Conservation (phyloP, 2,329 filamentous ascomycete species). For the Akanthomyces uredinophilus region DNA sequence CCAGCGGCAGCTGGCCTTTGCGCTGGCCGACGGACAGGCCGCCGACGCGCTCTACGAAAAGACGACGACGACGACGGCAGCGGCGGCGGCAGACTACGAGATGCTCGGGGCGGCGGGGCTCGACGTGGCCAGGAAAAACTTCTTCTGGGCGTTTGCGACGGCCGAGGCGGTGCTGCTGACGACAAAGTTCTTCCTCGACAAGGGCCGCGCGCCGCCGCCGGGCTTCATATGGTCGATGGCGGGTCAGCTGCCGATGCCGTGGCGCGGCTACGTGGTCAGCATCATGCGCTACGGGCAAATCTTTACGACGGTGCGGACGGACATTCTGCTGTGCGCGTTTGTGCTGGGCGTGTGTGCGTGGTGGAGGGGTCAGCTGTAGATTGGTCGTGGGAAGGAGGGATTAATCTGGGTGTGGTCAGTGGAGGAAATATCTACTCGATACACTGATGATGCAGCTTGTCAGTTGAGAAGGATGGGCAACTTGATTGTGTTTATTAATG, state of each 20-base stretch:
- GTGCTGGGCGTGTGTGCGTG: constrained; percentile 59
- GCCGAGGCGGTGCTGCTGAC: constrained; percentile 69
- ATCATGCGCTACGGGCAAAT: constrained; percentile 64
- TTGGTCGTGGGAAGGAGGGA: constrained; percentile 1
- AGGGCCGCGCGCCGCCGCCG: constrained; percentile 48
- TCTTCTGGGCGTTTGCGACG: constrained; percentile 79
- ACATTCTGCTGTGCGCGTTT: constrained; percentile 73
- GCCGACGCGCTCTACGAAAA: constrained; percentile 7
- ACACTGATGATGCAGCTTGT: not conserved
- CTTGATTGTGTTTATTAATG: not conserved
- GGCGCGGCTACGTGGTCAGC: constrained; percentile 56
- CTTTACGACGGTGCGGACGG: constrained; percentile 63
- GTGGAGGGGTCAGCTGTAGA: constrained; percentile 26
- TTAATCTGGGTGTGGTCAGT: not conserved
- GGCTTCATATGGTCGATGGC: constrained; percentile 61
- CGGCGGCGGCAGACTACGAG: no score
- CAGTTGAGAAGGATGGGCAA: not conserved
- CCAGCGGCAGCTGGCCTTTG: constrained; percentile 46
- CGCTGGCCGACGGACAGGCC: constrained; percentile 14
- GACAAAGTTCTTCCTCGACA: constrained; percentile 65
- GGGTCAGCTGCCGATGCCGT: constrained; percentile 61
- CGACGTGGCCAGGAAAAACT: constrained; percentile 34
- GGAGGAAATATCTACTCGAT: not conserved
- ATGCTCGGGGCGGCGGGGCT: constrained; percentile 17
- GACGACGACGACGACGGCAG: no score